Evolutionary conservation across 148 eudicot species (phyloP).

Genomic region (Nepenthes mirabilis): DNA sequence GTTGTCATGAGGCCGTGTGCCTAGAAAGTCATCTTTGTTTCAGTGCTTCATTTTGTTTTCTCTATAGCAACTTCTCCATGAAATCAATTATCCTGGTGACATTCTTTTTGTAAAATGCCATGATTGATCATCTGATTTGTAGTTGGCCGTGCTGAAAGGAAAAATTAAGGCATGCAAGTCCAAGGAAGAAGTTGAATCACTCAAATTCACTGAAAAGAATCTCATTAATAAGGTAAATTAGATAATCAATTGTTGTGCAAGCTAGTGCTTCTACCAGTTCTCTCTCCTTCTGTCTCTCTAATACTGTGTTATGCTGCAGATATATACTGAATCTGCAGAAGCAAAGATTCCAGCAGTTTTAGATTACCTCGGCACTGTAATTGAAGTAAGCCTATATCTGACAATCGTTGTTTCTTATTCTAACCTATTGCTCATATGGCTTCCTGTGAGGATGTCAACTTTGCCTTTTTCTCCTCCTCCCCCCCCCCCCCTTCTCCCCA

Average conservation of each 20-base stretch:
- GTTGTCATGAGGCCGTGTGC: too few species aligned
- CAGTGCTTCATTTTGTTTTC: too few species aligned
- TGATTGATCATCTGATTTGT: slow-evolving; percentile 4
- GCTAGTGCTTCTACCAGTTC: not conserved
- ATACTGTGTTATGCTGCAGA: slow-evolving; percentile 30
- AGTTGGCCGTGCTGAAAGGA: slow-evolving; percentile 68
- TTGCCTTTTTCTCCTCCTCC: too few species aligned
- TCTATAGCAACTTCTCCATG: too few species aligned
- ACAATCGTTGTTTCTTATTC: too few species aligned
- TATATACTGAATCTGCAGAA: slow-evolving; percentile 89
- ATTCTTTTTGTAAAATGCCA: too few species aligned
- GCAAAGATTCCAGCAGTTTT: slow-evolving; percentile 91
- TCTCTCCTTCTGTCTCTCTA: not conserved
- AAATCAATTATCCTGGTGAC: too few species aligned
- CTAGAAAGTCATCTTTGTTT: too few species aligned
- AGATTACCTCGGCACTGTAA: slow-evolving; percentile 77
- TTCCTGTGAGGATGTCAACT: too few species aligned
- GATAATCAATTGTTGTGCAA: not conserved
- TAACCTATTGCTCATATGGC: too few species aligned
- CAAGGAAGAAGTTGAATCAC: slow-evolving; percentile 64
- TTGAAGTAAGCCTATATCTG: slow-evolving; percentile 42
- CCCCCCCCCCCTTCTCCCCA: too few species aligned
- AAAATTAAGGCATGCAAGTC: slow-evolving; percentile 56
- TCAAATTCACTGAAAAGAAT: slow-evolving; percentile 65
- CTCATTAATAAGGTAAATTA: slow-evolving; percentile 69